phyloP scores from a whole-genome alignment of 176 grass and related monocot species.

The Elymus sibiricus region DNA sequence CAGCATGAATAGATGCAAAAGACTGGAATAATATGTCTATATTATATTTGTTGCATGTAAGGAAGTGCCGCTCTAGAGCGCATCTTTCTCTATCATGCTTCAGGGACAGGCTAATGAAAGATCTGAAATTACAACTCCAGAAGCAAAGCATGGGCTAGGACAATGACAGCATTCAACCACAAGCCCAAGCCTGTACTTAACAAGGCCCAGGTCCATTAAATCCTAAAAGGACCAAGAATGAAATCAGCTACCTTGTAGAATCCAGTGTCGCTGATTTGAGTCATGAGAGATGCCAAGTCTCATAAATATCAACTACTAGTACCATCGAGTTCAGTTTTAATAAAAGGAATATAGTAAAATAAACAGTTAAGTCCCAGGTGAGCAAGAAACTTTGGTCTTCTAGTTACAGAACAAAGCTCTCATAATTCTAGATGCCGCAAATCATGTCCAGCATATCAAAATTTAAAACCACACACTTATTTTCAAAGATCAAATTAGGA shows the following conservation, averaged over 20 bases:
- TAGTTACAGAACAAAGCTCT: not conserved
- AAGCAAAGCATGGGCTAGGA: conserved; percentile 16
- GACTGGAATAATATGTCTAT: not conserved
- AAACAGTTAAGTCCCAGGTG: not conserved
- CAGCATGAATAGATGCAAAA: not conserved
- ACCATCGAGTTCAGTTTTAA: not conserved
- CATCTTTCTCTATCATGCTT: conserved; percentile 1
- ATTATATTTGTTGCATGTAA: not conserved
- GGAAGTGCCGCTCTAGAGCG: not conserved
- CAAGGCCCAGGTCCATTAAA: not conserved
- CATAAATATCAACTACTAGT: not conserved
- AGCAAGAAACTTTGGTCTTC: not conserved
- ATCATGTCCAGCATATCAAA: not conserved
- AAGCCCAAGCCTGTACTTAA: conserved; percentile 8
- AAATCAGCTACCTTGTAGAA: not conserved
- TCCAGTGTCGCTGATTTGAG: not conserved
- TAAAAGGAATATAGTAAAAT: not conserved
- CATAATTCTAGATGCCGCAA: not conserved
- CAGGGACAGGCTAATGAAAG: not conserved
- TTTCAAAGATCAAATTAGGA: conserved; percentile 10
- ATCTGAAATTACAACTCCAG: conserved; percentile 4
- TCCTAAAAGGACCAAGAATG: not conserved
- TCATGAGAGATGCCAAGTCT: conserved; percentile 7
- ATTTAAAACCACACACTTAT: not conserved
- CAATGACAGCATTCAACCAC: not conserved